A percentile compares a stretch with the other conserved stretches of the same genome.
These are phyloP conservation scores for Pseudocercospora ulei DNA, from an alignment of 2,329 filamentous ascomycete species.

Conservation along the genomic window DNA sequence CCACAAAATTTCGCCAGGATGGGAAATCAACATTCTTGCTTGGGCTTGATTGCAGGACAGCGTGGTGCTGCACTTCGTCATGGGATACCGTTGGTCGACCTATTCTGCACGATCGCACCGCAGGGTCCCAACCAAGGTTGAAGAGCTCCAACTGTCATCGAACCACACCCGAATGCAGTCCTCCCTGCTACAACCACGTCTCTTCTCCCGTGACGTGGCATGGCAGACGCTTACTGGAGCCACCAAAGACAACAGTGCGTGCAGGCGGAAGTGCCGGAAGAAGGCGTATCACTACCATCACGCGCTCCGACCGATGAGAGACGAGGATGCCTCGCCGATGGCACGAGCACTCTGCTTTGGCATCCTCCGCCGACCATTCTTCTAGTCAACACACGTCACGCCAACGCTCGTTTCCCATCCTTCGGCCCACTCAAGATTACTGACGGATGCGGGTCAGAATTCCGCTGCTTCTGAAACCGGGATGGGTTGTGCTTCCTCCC, in stretches of 20 bases:
- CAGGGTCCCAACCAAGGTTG: no score
- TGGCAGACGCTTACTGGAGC: conserved; percentile 12
- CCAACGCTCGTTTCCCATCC: conserved; percentile 76
- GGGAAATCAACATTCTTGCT: conserved; percentile 3
- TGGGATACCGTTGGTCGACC: no score
- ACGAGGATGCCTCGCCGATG: conserved; percentile 40
- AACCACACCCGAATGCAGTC: conserved; percentile 1
- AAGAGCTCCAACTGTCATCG: conserved; percentile 1
- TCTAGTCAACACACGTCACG: conserved; percentile 73
- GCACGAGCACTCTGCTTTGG: conserved; percentile 75
- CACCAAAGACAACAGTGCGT: conserved; percentile 10
- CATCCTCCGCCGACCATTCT: conserved; percentile 64
- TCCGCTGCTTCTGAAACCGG: conserved; percentile 6
- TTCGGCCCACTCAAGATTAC: conserved; percentile 69
- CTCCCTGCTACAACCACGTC: conserved; percentile 11
- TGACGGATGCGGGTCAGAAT: conserved; percentile 28
- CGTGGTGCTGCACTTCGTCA: conserved; percentile 1
- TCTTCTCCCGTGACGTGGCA: conserved; percentile 7
- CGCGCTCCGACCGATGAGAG: conserved; percentile 7
- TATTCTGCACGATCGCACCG: no score
- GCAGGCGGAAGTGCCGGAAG: conserved; percentile 5
- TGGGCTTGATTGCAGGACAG: conserved; percentile 15
- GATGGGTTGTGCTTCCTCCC: conserved; percentile 10
- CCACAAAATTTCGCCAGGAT: conserved; percentile 7
- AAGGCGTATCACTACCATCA: conserved; percentile 5